Conservation (phyloP, 306 rosid genomes). For the Trifolium fragiferum region DNA sequence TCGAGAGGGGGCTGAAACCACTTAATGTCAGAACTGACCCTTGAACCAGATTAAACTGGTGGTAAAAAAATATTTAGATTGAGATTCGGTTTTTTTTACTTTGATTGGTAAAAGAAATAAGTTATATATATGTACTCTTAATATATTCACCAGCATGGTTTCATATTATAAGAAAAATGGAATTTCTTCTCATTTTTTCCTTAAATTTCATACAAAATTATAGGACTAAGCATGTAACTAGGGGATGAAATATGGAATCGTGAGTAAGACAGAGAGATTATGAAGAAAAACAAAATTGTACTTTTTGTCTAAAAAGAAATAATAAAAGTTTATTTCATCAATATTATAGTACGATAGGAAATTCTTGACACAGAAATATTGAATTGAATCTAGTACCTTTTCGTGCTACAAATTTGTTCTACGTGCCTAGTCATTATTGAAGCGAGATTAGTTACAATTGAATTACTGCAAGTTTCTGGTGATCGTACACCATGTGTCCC, state of each 20-base stretch:
- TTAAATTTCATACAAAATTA: background rate
- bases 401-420: slow-evolving; percentile 18
- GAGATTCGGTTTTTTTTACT: too few relatives aligned
- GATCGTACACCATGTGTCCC: too few relatives aligned
- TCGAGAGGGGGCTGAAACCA: too few relatives aligned
- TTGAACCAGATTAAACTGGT: too few relatives aligned
- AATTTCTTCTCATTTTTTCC: background rate
- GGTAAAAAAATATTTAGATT: too few relatives aligned
- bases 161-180: background rate
- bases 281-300: background rate
- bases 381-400: slow-evolving; percentile 37
- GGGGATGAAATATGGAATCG: slow-evolving; percentile 24
- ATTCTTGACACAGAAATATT: slow-evolving; percentile 14
- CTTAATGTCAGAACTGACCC: too few relatives aligned
- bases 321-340: background rate
- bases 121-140: too few relatives aligned
- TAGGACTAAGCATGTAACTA: too few relatives aligned
- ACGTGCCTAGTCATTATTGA: slow-evolving; percentile 32
- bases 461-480: background rate
- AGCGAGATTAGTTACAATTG: too few relatives aligned
- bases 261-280: background rate
- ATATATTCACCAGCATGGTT: background rate
- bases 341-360: background rate
- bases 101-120: too few relatives aligned
- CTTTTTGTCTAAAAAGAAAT: background rate